Evolutionary conservation across 345 rosid species (phyloP), one percentile per base, ranked within the genome.

Genomic region (Corymbia maculata): DNA sequence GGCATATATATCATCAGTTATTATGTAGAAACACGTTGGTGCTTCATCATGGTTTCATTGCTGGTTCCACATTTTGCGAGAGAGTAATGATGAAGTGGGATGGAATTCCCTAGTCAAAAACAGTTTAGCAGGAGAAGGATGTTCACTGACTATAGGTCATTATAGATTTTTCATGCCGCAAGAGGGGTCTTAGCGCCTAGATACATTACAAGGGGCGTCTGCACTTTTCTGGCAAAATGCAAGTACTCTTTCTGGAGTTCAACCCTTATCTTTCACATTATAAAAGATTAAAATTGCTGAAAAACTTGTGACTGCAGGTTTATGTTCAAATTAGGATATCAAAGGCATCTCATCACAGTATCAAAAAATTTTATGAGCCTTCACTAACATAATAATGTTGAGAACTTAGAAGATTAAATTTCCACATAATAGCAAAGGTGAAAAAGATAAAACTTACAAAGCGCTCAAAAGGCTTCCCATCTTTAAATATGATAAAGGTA

Each of bases 401-500:
- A 42, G 80, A 36, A 70, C 45, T 10, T 3, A 53, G 61, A 45
- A 75, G 8, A 42, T 85, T 42, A 51, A 85, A 64, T 45, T 50
- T 88, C 79, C 13, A 53, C 51, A 64, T 10, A 30, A 9, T 26
- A 85, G 59, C 79, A 86, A 2, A 85, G 32, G 4, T 52, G 36
- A 79, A n/a, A 53, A 4, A 68, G 82, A 94, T 32, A 17, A 85
- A 85, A 52, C 98, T 95, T 94, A 97, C 99, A 85, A 97, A 96
- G 89, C 99, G 98, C 88, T 95, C 98, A 89, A 79, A 92, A 53
- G 98, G 95, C 88, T 95, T 91, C 42, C 98, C 97, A 50, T 96
- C 96, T 93, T 95, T 96, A 86, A 97, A 97, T 86, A 97, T 55
- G 94, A 97, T 94, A 91, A 97, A 96, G 52, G 98, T 96, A 86